Evolutionary conservation across 306 rosid genomes (phyloP).

Genomic region (Gleditsia sinensis): DNA sequence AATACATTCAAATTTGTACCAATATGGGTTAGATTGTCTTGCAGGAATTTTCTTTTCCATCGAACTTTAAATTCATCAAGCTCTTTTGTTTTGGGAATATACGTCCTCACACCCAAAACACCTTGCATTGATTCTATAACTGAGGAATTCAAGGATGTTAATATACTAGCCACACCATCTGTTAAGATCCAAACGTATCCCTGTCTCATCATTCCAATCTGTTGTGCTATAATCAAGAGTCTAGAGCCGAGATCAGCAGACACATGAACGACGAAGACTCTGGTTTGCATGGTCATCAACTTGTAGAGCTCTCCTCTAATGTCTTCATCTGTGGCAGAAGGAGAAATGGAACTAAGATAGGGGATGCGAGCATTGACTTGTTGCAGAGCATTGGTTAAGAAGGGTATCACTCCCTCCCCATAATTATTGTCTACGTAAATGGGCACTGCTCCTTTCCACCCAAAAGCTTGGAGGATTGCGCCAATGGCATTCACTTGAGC

Average conservation of each 20-base stretch:
- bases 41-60: conserved; percentile 49
- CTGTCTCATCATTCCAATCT: conserved; percentile 56
- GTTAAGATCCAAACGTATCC: conserved; percentile 66
- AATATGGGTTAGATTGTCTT: conserved; percentile 31
- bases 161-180: conserved; percentile 25
- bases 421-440: conserved; percentile 48
- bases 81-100: conserved; percentile 35
- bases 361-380: conserved; percentile 34
- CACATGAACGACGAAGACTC: conserved; percentile 70
- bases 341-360: conserved; percentile 41
- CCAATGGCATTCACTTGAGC: conserved; percentile 50
- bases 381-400: conserved; percentile 48
- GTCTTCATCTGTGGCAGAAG: conserved; percentile 36
- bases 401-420: conserved; percentile 53
- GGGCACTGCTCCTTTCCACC: conserved; percentile 57
- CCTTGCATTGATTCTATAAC: conserved; percentile 56
- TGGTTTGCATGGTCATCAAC: conserved; percentile 48
- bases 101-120: conserved; percentile 52
- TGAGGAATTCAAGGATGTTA: conserved; percentile 23
- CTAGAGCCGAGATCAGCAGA: conserved; percentile 29
- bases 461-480: conserved; percentile 42
- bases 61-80: conserved; percentile 38
- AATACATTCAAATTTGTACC: conserved; percentile 33
- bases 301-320: conserved; percentile 47
- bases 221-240: conserved; percentile 42